These are phyloP conservation scores for Lepidium sativum DNA, from an alignment of 345 rosid species.

Conservation along the genomic window DNA sequence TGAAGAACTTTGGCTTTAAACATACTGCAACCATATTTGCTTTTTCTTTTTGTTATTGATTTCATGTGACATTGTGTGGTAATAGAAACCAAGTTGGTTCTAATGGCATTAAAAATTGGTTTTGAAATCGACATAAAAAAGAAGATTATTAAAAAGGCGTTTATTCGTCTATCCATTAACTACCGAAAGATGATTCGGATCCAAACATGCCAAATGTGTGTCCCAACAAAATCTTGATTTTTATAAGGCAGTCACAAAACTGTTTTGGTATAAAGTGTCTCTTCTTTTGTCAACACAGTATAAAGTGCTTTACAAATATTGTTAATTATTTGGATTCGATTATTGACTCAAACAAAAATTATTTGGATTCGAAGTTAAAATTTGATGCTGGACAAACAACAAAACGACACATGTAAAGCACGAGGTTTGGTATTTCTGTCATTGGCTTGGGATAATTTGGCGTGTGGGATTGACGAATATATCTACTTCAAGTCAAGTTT, in stretches of 20 bases:
- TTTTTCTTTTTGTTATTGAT: not conserved
- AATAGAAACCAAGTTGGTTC: not conserved
- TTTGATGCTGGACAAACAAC: not conserved
- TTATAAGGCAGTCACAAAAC: not conserved
- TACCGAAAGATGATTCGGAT: not conserved
- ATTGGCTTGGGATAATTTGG: not conserved
- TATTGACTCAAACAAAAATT: too few relatives aligned
- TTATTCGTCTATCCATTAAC: too few relatives aligned
- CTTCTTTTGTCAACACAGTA: not conserved
- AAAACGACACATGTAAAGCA: not conserved
- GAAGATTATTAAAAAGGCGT: too few relatives aligned
- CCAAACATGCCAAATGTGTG: not conserved
- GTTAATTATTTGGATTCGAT: too few relatives aligned
- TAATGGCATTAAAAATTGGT: too few relatives aligned
- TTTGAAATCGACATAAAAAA: too few relatives aligned
- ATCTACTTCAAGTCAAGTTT: not conserved
- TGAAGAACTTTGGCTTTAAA: not conserved
- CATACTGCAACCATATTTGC: not conserved
- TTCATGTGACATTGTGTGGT: conserved; percentile 4
- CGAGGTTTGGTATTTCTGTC: not conserved
- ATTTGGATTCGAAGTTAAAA: not conserved
- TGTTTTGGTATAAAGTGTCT: not conserved
- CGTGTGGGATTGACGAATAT: not conserved
- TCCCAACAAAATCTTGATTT: too few relatives aligned
- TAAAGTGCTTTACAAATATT: not conserved